phyloP scores from a whole-genome alignment of 129 eudicot species.

The Helichrysum umbraculigerum region DNA sequence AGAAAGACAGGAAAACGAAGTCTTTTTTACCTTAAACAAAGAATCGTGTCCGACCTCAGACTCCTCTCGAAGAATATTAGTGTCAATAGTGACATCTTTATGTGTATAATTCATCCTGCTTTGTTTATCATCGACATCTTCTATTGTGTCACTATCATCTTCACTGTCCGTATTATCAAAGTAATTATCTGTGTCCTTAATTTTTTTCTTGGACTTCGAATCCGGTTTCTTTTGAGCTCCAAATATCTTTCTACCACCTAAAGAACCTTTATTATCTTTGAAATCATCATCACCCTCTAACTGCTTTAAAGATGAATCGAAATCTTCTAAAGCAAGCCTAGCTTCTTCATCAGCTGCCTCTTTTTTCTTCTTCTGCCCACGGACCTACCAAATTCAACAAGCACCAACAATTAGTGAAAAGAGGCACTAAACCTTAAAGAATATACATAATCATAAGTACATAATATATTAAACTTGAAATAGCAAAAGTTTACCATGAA shows the following conservation, averaged over 20 bases:
- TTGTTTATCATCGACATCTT: constrained; percentile 39
- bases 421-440: neutral
- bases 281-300: constrained; percentile 46
- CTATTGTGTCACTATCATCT: constrained; percentile 51
- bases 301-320: constrained; percentile 58
- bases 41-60: constrained; percentile 61
- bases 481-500: constrained; percentile 70
- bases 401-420: neutral
- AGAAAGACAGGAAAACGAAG: neutral
- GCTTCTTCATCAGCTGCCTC: constrained; percentile 95
- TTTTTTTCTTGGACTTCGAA: constrained; percentile 41
- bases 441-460: neutral
- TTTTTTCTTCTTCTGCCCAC: constrained; percentile 77
- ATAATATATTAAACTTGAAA: constrained; percentile 1
- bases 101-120: constrained; percentile 33
- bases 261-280: constrained; percentile 30
- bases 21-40: constrained; percentile 62
- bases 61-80: constrained; percentile 63
- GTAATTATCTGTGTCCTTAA: constrained; percentile 49
- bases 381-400: constrained; percentile 57
- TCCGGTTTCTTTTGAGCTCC: constrained; percentile 66
- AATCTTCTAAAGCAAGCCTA: constrained; percentile 73
- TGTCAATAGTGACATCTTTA: constrained; percentile 55
- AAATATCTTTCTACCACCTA: constrained; percentile 77
- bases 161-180: constrained; percentile 80